Evolutionary conservation across 345 rosid species (phyloP), one percentile per base, ranked within the genome.

Genomic region (Clarkia xantiana): DNA sequence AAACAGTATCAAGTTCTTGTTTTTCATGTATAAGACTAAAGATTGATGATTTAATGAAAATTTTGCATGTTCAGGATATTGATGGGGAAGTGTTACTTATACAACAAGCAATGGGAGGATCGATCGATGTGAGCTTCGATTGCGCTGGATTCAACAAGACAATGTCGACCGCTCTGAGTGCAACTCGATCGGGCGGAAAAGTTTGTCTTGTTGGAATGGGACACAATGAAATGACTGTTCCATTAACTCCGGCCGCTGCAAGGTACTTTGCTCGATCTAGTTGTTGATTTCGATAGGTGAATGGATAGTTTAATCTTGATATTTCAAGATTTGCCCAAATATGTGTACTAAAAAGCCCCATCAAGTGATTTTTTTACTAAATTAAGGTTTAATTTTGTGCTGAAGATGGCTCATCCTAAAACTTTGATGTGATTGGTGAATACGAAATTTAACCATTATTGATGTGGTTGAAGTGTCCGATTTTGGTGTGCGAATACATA

Each of bases 131-230:
- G 55, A 84, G 74, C 58, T 86, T 91, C 23, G 94, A 91, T 47
- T 91, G 98, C 63, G 98, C 74, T 5, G 96, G 98, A 19, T 84
- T 77, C 61, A 58, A 70, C 73, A 91, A 86, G 70, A 86, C 98
- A 14, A 91, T 82, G 93, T 65, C 82, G 4, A 86, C 96, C 0
- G 87, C 98, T 22, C 60, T 86, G 58, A 63, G 62, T 45, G 90
- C 86, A 13, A 80, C 95, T 17, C 45, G 71, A 47, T 49, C 93
- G n/a, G 98, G 96, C 0, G 96, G 98, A 58, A 91, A 77, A 71
- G 96, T 86, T 44, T 91, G 98, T 69, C 93, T 84, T 18, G 78
- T 87, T 0, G 96, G 96, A 49, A 67, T 82, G 72, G 96, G 87
- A 36, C 87, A 66, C 29, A 61, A 53, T 4, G 67, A 81, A 62